Percentiles rank a stretch among this genome's conserved stretches.
These are phyloP conservation scores for Mucor irregularis DNA, from an alignment of 371 early-diverging fungal species.

Conservation along the genomic window DNA sequence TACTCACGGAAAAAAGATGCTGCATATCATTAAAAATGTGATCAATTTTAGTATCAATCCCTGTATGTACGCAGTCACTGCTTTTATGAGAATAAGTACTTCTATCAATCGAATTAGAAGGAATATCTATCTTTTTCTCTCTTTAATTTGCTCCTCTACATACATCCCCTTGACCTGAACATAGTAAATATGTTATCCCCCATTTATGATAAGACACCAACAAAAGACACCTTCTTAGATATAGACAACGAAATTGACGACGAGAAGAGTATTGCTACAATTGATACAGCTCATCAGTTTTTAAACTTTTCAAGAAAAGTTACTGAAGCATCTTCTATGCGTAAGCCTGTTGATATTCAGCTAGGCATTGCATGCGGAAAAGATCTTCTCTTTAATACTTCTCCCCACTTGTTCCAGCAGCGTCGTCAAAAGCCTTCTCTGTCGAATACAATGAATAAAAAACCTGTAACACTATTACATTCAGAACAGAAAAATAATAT, in stretches of 20 bases:
- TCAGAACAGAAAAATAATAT: too few species aligned
- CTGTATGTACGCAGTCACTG: too few species aligned
- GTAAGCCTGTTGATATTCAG: constrained; percentile 30
- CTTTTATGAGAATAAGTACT: too few species aligned
- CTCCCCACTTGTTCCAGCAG: background rate
- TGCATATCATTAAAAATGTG: too few species aligned
- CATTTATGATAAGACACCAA: background rate
- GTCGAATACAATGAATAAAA: background rate
- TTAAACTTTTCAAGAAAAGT: constrained; percentile 24
- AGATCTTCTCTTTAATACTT: constrained; percentile 6
- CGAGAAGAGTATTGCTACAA: background rate
- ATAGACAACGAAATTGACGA: constrained; percentile 5
- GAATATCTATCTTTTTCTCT: too few species aligned
- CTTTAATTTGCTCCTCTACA: background rate
- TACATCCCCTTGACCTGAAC: background rate
- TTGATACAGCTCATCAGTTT: constrained; percentile 17
- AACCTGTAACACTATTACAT: background rate
- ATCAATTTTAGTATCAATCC: too few species aligned
- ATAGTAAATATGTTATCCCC: constrained; percentile 1
- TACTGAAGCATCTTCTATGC: constrained; percentile 16
- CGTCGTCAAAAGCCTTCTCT: background rate
- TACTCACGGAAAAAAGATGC: too few species aligned
- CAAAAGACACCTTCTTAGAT: background rate
- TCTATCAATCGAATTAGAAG: too few species aligned
- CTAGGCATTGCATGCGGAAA: constrained; percentile 27